Conservation (phyloP, 108 stramenopile genomes). For the Nitzschia inconspicua region DNA sequence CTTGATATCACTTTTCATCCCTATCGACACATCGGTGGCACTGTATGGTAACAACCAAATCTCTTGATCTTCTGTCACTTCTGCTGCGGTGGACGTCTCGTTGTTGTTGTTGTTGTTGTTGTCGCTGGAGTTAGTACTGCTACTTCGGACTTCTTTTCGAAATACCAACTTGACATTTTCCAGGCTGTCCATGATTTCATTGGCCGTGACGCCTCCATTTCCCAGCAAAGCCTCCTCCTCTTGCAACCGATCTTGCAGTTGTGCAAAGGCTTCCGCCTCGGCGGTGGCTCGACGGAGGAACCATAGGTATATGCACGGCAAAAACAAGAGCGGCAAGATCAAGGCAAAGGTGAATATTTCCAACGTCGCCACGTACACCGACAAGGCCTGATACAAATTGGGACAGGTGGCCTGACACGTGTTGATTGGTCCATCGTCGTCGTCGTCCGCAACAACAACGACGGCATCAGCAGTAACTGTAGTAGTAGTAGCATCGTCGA, state of each 20-base stretch:
- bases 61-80: conserved; percentile 1
- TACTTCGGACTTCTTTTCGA: neutral
- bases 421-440: conserved; percentile 16
- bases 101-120: neutral
- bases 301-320: conserved; percentile 69
- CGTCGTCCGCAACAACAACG: conserved; percentile 4
- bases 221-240: conserved; percentile 40
- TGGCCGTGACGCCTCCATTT: conserved; percentile 30
- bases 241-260: conserved; percentile 46
- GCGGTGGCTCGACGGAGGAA: conserved; percentile 47
- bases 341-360: conserved; percentile 57
- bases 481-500: neutral
- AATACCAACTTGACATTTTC: conserved; percentile 43
- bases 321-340: conserved; percentile 57
- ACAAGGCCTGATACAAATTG: conserved; percentile 42
- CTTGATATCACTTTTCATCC: conserved; percentile 17
- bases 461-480: neutral
- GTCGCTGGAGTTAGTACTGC: neutral
- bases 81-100: conserved; percentile 3
- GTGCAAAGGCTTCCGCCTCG: conserved; percentile 39
- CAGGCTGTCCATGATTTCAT: conserved; percentile 46
- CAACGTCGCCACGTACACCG: conserved; percentile 40
- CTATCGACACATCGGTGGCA: neutral
- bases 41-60: conserved; percentile 6
- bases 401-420: conserved; percentile 58